These are phyloP conservation scores for Senecio squalidus DNA, from an alignment of 140 eudicot species.

Conservation along the genomic window DNA sequence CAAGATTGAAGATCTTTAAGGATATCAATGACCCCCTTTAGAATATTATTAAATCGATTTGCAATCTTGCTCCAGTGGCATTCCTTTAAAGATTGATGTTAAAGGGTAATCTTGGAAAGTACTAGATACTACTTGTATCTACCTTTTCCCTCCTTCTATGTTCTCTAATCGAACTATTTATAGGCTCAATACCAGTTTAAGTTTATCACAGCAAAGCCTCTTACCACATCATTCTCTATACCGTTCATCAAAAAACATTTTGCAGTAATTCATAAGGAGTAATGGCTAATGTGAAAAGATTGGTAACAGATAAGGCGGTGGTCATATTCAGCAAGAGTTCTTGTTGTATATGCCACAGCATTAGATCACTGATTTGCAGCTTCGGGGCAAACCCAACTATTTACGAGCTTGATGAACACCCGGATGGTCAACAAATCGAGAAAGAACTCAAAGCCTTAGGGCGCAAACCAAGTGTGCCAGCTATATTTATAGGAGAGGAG, in stretches of 20 bases:
- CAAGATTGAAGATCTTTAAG: slow-evolving; percentile 9
- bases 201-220: slow-evolving; percentile 17
- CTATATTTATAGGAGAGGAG: slow-evolving; percentile 56
- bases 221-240: neutral
- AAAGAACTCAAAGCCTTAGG: slow-evolving; percentile 44
- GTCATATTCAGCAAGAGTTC: slow-evolving; percentile 43
- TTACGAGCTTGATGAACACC: slow-evolving; percentile 48
- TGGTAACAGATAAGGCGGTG: slow-evolving; percentile 16
- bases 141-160: slow-evolving; percentile 21
- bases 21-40: slow-evolving; percentile 20
- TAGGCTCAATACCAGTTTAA: slow-evolving; percentile 28
- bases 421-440: slow-evolving; percentile 53
- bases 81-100: slow-evolving; percentile 14
- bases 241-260: neutral
- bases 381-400: slow-evolving; percentile 67
- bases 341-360: slow-evolving; percentile 55
- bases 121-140: slow-evolving; percentile 1
- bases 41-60: slow-evolving; percentile 16
- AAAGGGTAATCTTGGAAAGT: slow-evolving; percentile 17
- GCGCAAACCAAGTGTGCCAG: slow-evolving; percentile 46
- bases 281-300: slow-evolving; percentile 38
- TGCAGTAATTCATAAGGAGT: neutral
- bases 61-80: slow-evolving; percentile 14
- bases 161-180: slow-evolving; percentile 29
- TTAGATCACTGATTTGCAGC: slow-evolving; percentile 42